phyloP scores from a whole-genome alignment of 2,329 filamentous ascomycete species.

The Alternaria rosae region DNA sequence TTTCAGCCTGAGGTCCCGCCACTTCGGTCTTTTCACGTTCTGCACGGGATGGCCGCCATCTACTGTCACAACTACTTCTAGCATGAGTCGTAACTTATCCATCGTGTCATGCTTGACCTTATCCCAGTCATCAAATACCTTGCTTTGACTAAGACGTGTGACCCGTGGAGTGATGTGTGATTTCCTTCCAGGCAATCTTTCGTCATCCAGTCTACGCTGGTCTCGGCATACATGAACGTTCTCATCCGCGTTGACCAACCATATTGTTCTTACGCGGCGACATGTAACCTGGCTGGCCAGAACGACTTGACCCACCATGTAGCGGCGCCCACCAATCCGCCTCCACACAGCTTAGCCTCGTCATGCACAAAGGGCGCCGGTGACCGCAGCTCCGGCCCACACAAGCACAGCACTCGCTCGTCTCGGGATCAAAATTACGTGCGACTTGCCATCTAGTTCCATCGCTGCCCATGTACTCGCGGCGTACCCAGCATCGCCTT shows the following conservation, averaged over 20 bases:
- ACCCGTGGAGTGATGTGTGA: neutral
- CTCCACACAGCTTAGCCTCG: conserved; percentile 22
- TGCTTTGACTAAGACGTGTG: neutral
- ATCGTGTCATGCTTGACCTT: neutral
- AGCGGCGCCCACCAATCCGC: conserved; percentile 34
- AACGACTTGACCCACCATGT: conserved; percentile 32
- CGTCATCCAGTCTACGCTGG: conserved; percentile 8
- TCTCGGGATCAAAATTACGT: conserved; percentile 52
- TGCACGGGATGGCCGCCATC: conserved; percentile 1
- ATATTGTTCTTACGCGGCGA: conserved; percentile 30
- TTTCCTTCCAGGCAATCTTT: neutral
- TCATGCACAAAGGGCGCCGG: conserved; percentile 31
- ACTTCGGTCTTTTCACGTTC: conserved; percentile 12
- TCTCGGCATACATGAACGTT: conserved; percentile 22
- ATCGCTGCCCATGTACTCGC: conserved; percentile 44
- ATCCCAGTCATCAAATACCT: neutral
- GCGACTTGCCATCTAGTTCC: conserved; percentile 41
- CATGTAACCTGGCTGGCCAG: conserved; percentile 34
- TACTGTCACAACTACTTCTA: conserved; percentile 1
- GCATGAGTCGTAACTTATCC: neutral
- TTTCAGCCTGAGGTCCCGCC: conserved; percentile 29
- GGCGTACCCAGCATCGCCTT: conserved; percentile 49
- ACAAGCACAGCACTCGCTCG: conserved; percentile 45
- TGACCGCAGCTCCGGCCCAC: conserved; percentile 45
- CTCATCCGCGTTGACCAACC: conserved; percentile 28